Conservation (phyloP, 192 early-diverging fungal genomes). For the Oehlia diaphana region DNA sequence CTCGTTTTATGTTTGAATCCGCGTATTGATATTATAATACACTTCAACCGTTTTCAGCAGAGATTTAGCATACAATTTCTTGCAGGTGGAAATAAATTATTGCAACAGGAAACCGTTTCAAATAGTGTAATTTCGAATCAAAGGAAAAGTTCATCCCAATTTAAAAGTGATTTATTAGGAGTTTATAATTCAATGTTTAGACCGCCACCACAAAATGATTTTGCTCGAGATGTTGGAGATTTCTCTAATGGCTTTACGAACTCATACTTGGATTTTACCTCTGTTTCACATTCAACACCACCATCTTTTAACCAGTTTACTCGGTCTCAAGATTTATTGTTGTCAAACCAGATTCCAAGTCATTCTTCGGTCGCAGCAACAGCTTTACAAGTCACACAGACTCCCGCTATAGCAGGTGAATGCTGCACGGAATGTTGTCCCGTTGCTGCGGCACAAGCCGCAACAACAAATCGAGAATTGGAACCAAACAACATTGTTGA, state of each 20-base stretch:
- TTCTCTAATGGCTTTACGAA: not conserved
- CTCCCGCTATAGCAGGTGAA: slow-evolving; percentile 27
- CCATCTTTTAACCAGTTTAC: not conserved
- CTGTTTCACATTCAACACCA: not conserved
- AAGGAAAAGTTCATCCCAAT: not conserved
- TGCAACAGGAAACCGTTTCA: not conserved
- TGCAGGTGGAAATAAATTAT: not conserved
- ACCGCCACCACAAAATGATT: not conserved
- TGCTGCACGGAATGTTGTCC: slow-evolving; percentile 44
- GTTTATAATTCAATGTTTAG: not conserved
- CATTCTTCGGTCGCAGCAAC: not conserved
- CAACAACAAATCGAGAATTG: slow-evolving; percentile 2
- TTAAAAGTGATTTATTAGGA: not conserved
- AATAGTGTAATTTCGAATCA: not conserved
- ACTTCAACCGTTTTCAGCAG: not conserved
- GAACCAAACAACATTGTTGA: not conserved
- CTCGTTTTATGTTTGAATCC: not conserved
- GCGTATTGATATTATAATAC: not conserved
- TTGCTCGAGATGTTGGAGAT: not conserved
- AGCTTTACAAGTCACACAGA: not conserved
- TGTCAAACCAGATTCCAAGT: not conserved
- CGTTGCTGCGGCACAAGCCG: slow-evolving; percentile 29
- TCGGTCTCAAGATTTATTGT: not conserved
- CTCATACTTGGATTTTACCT: not conserved
- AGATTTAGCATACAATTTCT: not conserved